Evolutionary conservation across 2,329 filamentous ascomycete species (phyloP).

Genomic region (Fusarium ambrosium): DNA sequence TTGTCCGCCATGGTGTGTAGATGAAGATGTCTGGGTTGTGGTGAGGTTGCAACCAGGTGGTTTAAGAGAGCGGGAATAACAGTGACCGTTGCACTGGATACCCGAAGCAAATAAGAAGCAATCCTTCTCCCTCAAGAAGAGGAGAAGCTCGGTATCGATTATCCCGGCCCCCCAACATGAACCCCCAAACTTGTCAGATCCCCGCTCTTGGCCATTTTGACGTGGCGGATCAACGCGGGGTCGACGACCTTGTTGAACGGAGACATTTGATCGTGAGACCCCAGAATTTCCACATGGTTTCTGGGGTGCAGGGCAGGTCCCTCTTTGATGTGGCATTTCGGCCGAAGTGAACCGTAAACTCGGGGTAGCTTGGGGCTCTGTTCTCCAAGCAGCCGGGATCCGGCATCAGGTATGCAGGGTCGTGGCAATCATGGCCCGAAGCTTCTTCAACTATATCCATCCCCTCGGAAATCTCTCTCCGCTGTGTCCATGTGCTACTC

Average conservation of each 20-base stretch:
- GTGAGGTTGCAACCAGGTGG: neutral
- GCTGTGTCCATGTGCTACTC: neutral
- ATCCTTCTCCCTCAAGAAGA: neutral
- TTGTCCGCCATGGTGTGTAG: slow-evolving; percentile 18
- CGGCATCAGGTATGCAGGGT: neutral
- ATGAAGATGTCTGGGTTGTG: neutral
- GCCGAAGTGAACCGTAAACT: neutral
- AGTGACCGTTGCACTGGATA: neutral
- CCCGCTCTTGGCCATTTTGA: slow-evolving; percentile 1
- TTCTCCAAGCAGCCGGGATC: neutral
- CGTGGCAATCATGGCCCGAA: neutral
- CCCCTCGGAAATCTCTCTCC: neutral
- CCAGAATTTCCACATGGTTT: neutral
- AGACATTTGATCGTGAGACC: neutral
- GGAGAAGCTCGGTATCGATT: neutral
- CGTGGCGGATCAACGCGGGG: slow-evolving; percentile 4
- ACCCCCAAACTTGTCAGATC: slow-evolving; percentile 5
- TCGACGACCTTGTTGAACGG: neutral
- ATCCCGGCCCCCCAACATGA: neutral
- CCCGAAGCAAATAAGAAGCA: neutral
- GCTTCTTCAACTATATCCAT: neutral
- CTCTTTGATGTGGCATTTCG: neutral
- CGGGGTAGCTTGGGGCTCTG: neutral
- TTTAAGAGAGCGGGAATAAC: neutral
- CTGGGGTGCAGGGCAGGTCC: neutral